A percentile compares a stretch with the other conserved stretches of the same genome.
phyloP scores from a whole-genome alignment of 805 yeast genomes.

The Metschnikowia lunata region DNA sequence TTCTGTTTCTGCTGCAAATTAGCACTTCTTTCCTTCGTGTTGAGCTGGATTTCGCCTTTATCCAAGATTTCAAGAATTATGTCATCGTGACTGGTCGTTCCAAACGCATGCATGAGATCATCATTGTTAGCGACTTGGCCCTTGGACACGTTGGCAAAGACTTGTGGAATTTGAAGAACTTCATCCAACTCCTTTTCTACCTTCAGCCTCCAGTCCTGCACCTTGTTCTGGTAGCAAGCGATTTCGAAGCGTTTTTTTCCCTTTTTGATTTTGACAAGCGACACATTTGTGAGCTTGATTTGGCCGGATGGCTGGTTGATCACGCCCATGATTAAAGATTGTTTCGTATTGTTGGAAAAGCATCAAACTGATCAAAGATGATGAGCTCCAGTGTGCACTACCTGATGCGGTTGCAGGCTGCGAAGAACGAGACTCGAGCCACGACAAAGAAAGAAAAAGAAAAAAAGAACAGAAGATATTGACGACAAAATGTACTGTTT shows the following conservation, averaged over 20 bases:
- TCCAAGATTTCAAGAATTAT: slow-evolving; percentile 77
- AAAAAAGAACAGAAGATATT: too few relatives aligned
- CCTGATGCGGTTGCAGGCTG: slow-evolving; percentile 2
- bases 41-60: slow-evolving; percentile 91
- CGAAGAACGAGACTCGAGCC: too few relatives aligned
- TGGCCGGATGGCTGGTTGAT: slow-evolving; percentile 88
- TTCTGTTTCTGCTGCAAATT: slow-evolving; percentile 69
- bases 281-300: slow-evolving; percentile 89
- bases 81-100: slow-evolving; percentile 66
- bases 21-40: slow-evolving; percentile 86
- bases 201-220: slow-evolving; percentile 87
- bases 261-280: slow-evolving; percentile 84
- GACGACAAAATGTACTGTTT: too few relatives aligned
- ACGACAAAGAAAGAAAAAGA: too few relatives aligned
- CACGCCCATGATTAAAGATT: slow-evolving; percentile 8
- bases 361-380: too few relatives aligned
- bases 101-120: slow-evolving; percentile 70
- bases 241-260: slow-evolving; percentile 90
- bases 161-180: slow-evolving; percentile 93
- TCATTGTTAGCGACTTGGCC: slow-evolving; percentile 90
- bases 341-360: neutral
- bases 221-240: slow-evolving; percentile 95
- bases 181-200: slow-evolving; percentile 93
- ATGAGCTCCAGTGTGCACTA: slow-evolving; percentile 1
- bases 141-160: slow-evolving; percentile 86